Base-by-base conservation (phyloP, 2,329 filamentous ascomycete genomes). In the Hypoxylon sp. region DNA sequence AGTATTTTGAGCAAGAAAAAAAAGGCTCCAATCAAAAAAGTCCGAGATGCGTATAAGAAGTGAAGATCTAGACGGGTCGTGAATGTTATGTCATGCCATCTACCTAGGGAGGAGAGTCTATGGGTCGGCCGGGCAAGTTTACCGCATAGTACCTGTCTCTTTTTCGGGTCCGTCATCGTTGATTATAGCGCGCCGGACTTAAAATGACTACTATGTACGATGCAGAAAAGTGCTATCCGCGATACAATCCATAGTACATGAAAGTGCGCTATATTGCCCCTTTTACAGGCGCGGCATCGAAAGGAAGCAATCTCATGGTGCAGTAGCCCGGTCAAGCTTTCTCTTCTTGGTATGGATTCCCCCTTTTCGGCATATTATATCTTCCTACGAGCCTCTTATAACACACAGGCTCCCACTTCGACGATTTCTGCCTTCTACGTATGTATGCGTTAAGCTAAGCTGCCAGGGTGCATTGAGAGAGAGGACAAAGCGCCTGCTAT, bases 301-400 rank as follows among this genome's bases (percentile, higher is more conserved):
- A 32, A 44, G 47, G 27, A 58, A 44, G 43, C 43, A 50, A 59
- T 52, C 52, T 59, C 48, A 47, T 20, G 19, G 20, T 55, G 50
- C 46, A 57, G 47, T 52, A 53, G 50, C 47, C 42, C 29, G 45
- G 31, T 36, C 50, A 50, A 57, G 48, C 51, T 45, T 51, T 51
- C 44, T 60, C 45, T 50, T 44, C 21, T 23, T 42, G 29, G 21
- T 12, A 40, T 50, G 25, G 29, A 46, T 53, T 26, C 34, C 48
- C 51, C 52, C 17, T 42, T 51, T 56, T 45, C 40, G 40, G 48
- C 55, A 50, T 50, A 55, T 50, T 23, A 11, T 29, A 48, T 41
- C n/a, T 27, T 26, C n/a, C 32, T 26, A 25, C n/a, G 20, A 32
- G 30, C 45, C 45, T 52, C 47, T 48, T 45, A 50, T 42, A 53